Base-by-base conservation (phyloP, 129 eudicot genomes). In the Flaveria ramosissima region DNA sequence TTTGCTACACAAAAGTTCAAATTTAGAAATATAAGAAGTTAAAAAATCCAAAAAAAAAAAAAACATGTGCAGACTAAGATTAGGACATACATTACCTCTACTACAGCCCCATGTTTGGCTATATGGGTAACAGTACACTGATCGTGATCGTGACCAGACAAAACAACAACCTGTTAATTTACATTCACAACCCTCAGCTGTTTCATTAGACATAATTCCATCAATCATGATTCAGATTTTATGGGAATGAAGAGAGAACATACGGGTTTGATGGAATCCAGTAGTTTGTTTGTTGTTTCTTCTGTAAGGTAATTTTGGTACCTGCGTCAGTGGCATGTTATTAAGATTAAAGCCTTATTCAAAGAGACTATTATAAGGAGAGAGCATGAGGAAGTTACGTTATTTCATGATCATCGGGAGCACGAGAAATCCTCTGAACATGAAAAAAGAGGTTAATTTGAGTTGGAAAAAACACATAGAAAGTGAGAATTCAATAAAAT, bases 91-190 rank as follows among this genome's bases (percentile, higher is more conserved):
- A 78, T 30, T 84, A 94, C 99, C 96, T 94, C 99, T 65, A 67
- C 77, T 1, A 89, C 91, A n/a, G 86, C 72, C 71, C 96, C 93
- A 55, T 86, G 68, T 69, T 86, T 82, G 55, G 88, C 74, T 72
- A 21, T 36, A 82, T 94, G 99, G 74, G 84, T 80, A 42, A 94
- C 90, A 62, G 87, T 85, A 80, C 99, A 94, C 71, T 91, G 99
- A 88, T 94, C 99, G 39, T 94, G 99, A 84, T 94, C 99, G 74
- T 94, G 99, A 46, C 97, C 99, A 53, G 99, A 94, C 52, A 94
- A 86, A 63, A 94, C 86, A 68, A 91, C 86, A 57, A 83, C 89
- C 99, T 94, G 90, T 45, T 77, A 68, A 41, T 9, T 80, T 48
- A 85, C 53, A 24, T 39, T 41, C 10, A 73, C 20, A 15, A 15